Conservation (phyloP, 106 monocot genomes). For the Dendrobium officinale region DNA sequence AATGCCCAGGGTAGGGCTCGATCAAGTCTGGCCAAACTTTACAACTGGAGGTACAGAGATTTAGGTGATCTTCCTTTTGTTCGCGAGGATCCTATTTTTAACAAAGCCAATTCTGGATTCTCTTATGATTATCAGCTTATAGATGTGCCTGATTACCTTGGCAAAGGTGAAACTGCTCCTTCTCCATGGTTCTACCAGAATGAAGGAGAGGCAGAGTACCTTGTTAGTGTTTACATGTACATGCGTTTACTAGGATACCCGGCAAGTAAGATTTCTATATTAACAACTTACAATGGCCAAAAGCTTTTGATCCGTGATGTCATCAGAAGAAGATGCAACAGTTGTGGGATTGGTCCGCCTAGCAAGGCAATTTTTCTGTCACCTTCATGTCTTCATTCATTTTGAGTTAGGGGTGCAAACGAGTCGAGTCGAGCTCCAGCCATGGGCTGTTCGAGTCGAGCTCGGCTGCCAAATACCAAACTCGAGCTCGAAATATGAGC, state of each 20-base stretch:
- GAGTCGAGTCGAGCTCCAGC: too few relatives aligned
- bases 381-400: not conserved
- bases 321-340: constrained; percentile 67
- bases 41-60: constrained; percentile 99
- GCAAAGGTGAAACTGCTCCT: constrained; percentile 88
- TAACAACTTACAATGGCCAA: constrained; percentile 99
- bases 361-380: constrained; percentile 63
- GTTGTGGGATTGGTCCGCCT: constrained; percentile 80
- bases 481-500: too few relatives aligned
- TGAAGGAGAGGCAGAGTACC: constrained; percentile 93
- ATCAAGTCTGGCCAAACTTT: constrained; percentile 78
- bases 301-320: constrained; percentile 99
- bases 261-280: constrained; percentile 85
- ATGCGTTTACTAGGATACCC: constrained; percentile 97
- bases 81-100: constrained; percentile 57
- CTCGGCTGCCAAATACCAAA: too few relatives aligned
- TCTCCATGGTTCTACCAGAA: constrained; percentile 99
- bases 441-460: too few relatives aligned
- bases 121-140: constrained; percentile 87
- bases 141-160: constrained; percentile 83
- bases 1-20: constrained; percentile 98
- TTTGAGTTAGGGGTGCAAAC: not conserved
- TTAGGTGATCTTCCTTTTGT: constrained; percentile 88
- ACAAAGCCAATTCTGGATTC: constrained; percentile 92
- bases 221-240: constrained; percentile 98